Base-by-base conservation (phyloP, 768 basidiomycete species). In the Mrakia gelida region DNA sequence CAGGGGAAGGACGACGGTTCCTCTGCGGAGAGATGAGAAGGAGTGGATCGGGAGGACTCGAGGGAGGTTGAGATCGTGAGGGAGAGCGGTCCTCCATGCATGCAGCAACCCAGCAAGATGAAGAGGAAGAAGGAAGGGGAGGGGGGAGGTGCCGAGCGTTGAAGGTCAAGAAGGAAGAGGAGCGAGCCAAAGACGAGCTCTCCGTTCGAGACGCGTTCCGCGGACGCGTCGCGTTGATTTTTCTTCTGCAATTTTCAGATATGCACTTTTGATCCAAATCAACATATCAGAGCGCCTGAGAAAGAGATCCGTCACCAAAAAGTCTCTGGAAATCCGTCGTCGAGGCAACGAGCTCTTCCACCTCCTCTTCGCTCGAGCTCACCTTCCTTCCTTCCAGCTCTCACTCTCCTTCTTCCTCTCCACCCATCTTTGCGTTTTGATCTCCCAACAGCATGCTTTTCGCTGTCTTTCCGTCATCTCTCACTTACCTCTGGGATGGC, bases 21-120 rank as follows among this genome's bases (percentile, higher is more conserved):
- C 28, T 59, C 28, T 5, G 59, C 11, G 59, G 59, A 59, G 59
- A 59, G 59, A 28, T n/a, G 26, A 26, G 28, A 28, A 59, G 28
- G 8, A 59, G 28, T 7, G 59, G 59, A 59, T 59, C 59, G 23
- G 26, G 59, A 59, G 59, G 59, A 59, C 59, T 59, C 10, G 59
- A 59, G 1, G 23, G 59, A 28, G n/a, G 59, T 28, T 26, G 59
- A 15, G 59, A 59, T n/a, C 23, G 59, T n/a, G n/a, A 59, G 8
- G 59, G 59, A n/a, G 59, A 59, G 59, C 59, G 59, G 28, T 59
- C 28, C 59, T 59, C 59, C 59, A 59, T 59, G 59, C 59, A 59
- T 59, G 28, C 59, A 28, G 28, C 26, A 59, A 26, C 28, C 59
- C 26, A 59, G 10, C 8, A 15, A 59, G 26, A 59, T 11, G 10